Conservation (phyloP, 164 flowering plant genomes). For the Amborella trichopoda region DNA sequence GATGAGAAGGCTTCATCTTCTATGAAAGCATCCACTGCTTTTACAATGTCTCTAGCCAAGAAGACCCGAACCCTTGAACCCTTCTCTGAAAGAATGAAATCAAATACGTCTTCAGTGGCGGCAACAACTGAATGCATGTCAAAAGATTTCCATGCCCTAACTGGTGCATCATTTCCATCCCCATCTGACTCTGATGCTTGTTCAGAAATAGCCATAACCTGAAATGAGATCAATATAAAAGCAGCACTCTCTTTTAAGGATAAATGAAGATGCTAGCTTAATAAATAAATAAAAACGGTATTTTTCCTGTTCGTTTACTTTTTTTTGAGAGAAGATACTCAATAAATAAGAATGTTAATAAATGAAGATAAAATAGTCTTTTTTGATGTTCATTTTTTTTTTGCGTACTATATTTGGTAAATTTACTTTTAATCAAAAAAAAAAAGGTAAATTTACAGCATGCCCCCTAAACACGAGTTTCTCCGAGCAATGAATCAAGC, state of each 20-base stretch:
- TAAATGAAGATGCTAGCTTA: too few relatives aligned
- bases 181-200: slow-evolving; percentile 49
- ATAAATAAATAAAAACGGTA: too few relatives aligned
- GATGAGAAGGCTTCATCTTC: slow-evolving; percentile 29
- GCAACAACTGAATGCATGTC: slow-evolving; percentile 76
- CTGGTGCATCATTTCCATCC: slow-evolving; percentile 14
- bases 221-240: slow-evolving; percentile 12
- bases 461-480: too few relatives aligned
- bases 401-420: too few relatives aligned
- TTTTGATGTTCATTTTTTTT: too few relatives aligned
- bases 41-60: slow-evolving; percentile 59
- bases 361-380: too few relatives aligned
- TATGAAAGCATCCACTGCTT: slow-evolving; percentile 51
- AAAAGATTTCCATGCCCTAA: slow-evolving; percentile 65
- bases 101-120: slow-evolving; percentile 86
- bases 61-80: slow-evolving; percentile 73
- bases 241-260: not conserved
- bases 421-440: too few relatives aligned
- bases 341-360: too few relatives aligned
- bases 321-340: too few relatives aligned
- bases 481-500: too few relatives aligned
- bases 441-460: too few relatives aligned
- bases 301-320: too few relatives aligned
- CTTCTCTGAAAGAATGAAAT: slow-evolving; percentile 65
- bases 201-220: slow-evolving; percentile 84